These are phyloP conservation scores for Artemisia tridentata DNA, from an alignment of 129 eudicot genomes.

Conservation along the genomic window DNA sequence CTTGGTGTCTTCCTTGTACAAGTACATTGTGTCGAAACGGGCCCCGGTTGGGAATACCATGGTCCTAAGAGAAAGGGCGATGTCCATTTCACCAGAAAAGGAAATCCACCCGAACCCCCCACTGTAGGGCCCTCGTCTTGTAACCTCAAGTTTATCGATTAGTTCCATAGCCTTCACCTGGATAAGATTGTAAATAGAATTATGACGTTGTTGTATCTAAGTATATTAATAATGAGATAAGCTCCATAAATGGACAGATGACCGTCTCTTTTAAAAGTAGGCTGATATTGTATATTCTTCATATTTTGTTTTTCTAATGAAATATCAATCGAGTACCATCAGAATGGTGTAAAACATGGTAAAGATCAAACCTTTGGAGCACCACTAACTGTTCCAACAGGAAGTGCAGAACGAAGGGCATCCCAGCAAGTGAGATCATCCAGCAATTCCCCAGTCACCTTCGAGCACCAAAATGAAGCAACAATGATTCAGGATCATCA, in stretches of 20 bases:
- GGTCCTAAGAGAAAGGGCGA: slow-evolving; percentile 70
- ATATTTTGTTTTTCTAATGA: too few relatives aligned
- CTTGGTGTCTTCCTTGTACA: slow-evolving; percentile 45
- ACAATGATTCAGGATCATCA: not conserved
- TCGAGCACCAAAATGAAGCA: slow-evolving; percentile 17
- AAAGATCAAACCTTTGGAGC: slow-evolving; percentile 72
- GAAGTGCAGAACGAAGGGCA: slow-evolving; percentile 81
- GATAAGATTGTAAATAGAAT: not conserved
- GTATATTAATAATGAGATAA: too few relatives aligned
- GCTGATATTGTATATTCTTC: too few relatives aligned
- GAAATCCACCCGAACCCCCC: slow-evolving; percentile 90
- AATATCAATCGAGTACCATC: too few relatives aligned
- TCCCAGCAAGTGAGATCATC: slow-evolving; percentile 83
- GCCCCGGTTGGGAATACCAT: slow-evolving; percentile 62
- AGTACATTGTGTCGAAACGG: slow-evolving; percentile 62
- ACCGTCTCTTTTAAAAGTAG: too few relatives aligned
- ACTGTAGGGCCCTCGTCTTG: slow-evolving; percentile 85
- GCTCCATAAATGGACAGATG: not conserved
- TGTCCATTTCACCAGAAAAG: slow-evolving; percentile 75
- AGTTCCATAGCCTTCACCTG: slow-evolving; percentile 93
- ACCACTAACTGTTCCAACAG: slow-evolving; percentile 89
- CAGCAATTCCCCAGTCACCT: slow-evolving; percentile 76
- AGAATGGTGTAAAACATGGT: not conserved
- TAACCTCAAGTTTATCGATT: slow-evolving; percentile 67
- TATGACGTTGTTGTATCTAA: too few relatives aligned